These are phyloP conservation scores for Podila clonocystis DNA, from an alignment of 192 early-diverging fungal species.

Conservation along the genomic window DNA sequence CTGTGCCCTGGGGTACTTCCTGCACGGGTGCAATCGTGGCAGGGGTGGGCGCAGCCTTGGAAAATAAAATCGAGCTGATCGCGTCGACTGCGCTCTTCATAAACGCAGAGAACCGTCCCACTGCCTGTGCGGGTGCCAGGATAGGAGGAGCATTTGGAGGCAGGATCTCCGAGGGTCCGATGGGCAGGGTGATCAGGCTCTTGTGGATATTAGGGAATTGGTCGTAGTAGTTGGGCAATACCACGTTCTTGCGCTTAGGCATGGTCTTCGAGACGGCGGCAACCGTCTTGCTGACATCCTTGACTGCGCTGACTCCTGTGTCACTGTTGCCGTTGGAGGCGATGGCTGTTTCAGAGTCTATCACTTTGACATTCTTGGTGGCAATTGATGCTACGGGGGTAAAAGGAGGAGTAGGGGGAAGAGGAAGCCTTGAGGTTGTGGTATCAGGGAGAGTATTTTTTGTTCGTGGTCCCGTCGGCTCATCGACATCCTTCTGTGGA, in stretches of 20 bases:
- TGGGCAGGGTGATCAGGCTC: constrained; percentile 24
- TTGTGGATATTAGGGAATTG: constrained; percentile 32
- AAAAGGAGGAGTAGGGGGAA: neutral
- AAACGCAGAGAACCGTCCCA: neutral
- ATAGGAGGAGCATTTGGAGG: neutral
- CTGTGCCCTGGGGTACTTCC: constrained; percentile 15
- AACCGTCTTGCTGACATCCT: constrained; percentile 9
- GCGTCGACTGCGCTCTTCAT: constrained; percentile 12
- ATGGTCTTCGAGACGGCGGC: constrained; percentile 18
- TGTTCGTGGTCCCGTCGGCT: no score
- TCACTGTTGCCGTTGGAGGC: neutral
- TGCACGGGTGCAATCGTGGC: neutral
- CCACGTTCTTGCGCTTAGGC: constrained; percentile 13
- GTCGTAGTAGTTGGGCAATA: constrained; percentile 41
- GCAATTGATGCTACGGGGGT: neutral
- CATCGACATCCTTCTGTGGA: neutral
- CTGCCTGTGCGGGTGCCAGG: neutral
- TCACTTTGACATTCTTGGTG: neutral
- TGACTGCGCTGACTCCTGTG: neutral
- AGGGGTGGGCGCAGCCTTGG: no score
- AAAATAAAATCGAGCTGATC: constrained; percentile 12
- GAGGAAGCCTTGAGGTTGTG: neutral
- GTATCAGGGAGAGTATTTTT: neutral
- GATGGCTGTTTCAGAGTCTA: neutral
- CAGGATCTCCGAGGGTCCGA: constrained; percentile 7